These are phyloP conservation scores for Tephrocybe sp. DNA, from an alignment of 768 basidiomycete genomes.

Conservation along the genomic window DNA sequence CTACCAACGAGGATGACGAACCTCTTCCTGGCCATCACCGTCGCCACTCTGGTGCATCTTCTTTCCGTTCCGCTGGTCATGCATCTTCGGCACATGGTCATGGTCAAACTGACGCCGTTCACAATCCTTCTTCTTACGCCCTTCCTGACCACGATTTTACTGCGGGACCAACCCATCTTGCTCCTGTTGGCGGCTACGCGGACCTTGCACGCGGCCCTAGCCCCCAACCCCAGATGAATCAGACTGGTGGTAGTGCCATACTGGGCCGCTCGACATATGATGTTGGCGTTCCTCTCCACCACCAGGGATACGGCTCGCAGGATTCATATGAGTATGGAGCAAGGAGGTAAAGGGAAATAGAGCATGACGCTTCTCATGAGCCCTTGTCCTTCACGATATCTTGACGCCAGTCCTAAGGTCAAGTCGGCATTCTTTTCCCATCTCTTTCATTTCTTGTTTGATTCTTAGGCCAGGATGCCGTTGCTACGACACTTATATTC, in stretches of 20 bases:
- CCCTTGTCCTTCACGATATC: constrained; percentile 3
- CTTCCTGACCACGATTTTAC: constrained; percentile 79
- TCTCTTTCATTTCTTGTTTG: constrained; percentile 11
- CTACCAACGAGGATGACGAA: constrained; percentile 50
- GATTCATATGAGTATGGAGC: constrained; percentile 25
- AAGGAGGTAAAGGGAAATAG: constrained; percentile 7
- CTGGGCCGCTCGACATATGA: constrained; percentile 48
- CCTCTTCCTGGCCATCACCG: constrained; percentile 51
- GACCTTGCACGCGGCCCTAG: constrained; percentile 76
- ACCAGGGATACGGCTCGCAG: constrained; percentile 43
- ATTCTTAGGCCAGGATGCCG: constrained; percentile 19
- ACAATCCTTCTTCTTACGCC: constrained; percentile 34
- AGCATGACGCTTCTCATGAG: constrained; percentile 7
- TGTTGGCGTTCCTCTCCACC: constrained; percentile 58
- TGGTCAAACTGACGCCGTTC: constrained; percentile 29
- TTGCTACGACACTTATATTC: constrained; percentile 8
- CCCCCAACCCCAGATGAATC: constrained; percentile 64
- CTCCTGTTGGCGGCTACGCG: constrained; percentile 78
- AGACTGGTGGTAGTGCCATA: constrained; percentile 48
- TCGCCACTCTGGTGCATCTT: constrained; percentile 57
- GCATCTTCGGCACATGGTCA: constrained; percentile 25
- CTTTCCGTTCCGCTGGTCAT: constrained; percentile 61
- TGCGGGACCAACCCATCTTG: constrained; percentile 51
- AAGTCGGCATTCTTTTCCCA: constrained; percentile 13
- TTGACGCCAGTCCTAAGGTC: constrained; percentile 4